These are phyloP conservation scores for Mortierella sp. DNA, from an alignment of 371 early-diverging fungal species.

Conservation along the genomic window DNA sequence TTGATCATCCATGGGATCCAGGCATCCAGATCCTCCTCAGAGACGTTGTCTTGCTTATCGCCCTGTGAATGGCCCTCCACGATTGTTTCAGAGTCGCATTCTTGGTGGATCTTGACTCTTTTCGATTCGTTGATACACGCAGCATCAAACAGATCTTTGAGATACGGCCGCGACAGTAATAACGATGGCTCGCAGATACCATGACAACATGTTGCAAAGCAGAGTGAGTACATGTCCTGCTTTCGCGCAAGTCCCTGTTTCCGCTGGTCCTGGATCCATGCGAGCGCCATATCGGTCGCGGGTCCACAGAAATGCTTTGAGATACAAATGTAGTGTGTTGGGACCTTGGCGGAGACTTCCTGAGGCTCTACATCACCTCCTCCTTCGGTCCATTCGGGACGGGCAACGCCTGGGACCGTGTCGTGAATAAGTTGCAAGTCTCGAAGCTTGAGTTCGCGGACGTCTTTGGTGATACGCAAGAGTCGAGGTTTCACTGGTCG, in stretches of 20 bases:
- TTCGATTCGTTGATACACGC: slow-evolving; percentile 25
- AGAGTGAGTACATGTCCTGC: slow-evolving; percentile 36
- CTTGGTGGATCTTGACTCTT: slow-evolving; percentile 13
- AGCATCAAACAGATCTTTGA: slow-evolving; percentile 22
- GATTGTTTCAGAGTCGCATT: background rate
- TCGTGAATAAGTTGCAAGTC: slow-evolving; percentile 45
- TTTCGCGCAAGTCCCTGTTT: background rate
- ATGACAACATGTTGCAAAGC: slow-evolving; percentile 51
- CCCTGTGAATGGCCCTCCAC: background rate
- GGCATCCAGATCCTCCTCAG: slow-evolving; percentile 18
- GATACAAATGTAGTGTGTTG: slow-evolving; percentile 42
- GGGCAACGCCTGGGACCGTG: slow-evolving; percentile 28
- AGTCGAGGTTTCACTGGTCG: slow-evolving; percentile 45
- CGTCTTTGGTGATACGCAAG: slow-evolving; percentile 50
- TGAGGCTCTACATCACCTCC: slow-evolving; percentile 25
- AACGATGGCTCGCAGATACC: slow-evolving; percentile 43
- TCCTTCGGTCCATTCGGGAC: slow-evolving; percentile 37
- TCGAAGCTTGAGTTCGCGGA: slow-evolving; percentile 24
- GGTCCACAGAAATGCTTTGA: slow-evolving; percentile 51
- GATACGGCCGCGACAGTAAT: slow-evolving; percentile 23
- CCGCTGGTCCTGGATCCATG: slow-evolving; percentile 28
- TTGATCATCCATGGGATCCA: slow-evolving; percentile 53
- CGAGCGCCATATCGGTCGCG: slow-evolving; percentile 38
- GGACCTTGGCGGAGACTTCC: slow-evolving; percentile 8
- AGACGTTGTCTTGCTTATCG: background rate